Evolutionary conservation across 169 alveolate genomes (phyloP).

Genomic region (Eimeria sp.): DNA sequence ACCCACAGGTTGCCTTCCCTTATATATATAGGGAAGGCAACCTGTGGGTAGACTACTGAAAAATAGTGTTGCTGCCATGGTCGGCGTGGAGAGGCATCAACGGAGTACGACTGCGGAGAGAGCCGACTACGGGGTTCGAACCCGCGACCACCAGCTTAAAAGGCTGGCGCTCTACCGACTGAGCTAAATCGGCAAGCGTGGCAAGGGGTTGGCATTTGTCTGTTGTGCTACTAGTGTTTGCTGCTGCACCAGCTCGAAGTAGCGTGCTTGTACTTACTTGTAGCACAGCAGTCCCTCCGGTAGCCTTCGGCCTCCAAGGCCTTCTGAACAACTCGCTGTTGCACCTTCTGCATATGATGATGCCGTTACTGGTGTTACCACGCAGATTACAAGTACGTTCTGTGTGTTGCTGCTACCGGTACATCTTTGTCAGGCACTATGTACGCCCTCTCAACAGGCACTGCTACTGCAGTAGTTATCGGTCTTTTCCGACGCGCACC

Average conservation of each 20-base stretch:
- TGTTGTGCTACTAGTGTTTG: background rate
- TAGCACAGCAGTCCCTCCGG: slow-evolving; percentile 67
- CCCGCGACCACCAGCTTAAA: slow-evolving; percentile 99
- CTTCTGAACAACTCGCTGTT: slow-evolving; percentile 67
- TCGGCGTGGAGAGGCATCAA: no score
- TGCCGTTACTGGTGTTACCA: slow-evolving; percentile 54
- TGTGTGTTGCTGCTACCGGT: slow-evolving; percentile 52
- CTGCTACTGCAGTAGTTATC: slow-evolving; percentile 36
- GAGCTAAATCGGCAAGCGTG: slow-evolving; percentile 95
- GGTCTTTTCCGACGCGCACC: slow-evolving; percentile 22
- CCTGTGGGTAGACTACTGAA: no score
- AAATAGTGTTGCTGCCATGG: no score
- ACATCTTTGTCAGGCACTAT: slow-evolving; percentile 47
- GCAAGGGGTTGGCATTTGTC: background rate
- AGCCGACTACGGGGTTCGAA: slow-evolving; percentile 98
- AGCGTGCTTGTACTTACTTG: slow-evolving; percentile 50
- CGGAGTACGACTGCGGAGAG: background rate
- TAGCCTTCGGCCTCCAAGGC: slow-evolving; percentile 76
- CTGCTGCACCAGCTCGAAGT: slow-evolving; percentile 65
- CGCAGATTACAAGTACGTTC: slow-evolving; percentile 37
- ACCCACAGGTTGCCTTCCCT: no score
- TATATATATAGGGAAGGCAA: no score
- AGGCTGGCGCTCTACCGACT: slow-evolving; percentile 99
- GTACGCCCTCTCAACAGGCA: slow-evolving; percentile 41
- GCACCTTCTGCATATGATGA: slow-evolving; percentile 67